Percentiles rank a stretch among this genome's conserved stretches.
Conservation (phyloP, 2,329 filamentous ascomycete species). For the Fusarium oligoseptatum region DNA sequence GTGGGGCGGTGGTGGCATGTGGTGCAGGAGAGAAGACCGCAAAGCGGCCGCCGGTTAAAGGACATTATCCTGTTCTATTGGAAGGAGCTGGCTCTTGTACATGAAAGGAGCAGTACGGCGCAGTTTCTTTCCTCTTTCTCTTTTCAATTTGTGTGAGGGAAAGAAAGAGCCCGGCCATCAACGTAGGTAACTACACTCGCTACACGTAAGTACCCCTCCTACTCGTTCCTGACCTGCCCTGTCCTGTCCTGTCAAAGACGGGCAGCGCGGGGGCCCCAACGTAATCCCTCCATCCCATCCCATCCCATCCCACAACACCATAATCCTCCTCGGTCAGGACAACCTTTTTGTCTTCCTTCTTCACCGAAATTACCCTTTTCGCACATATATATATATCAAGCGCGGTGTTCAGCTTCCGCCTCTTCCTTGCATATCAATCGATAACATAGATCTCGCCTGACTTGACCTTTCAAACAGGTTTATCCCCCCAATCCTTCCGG, state of each 20-base stretch:
- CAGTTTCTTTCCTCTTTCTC: not conserved
- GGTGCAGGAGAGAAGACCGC: conserved; percentile 1
- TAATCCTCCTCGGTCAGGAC: conserved; percentile 19
- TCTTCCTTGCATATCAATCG: not conserved
- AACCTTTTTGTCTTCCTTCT: not conserved
- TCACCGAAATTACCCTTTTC: not conserved
- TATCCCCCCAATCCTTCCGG: not conserved
- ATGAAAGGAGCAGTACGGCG: not conserved
- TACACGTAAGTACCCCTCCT: conserved; percentile 2
- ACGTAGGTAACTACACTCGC: not conserved
- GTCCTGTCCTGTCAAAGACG: not conserved
- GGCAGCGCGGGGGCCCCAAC: conserved; percentile 32
- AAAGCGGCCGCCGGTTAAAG: conserved; percentile 4
- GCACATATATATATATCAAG: not conserved
- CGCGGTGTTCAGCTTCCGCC: not conserved
- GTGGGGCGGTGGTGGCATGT: not conserved
- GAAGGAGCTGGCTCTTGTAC: not conserved
- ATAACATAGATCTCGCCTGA: not conserved
- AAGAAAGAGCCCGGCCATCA: not conserved
- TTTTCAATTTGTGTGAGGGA: not conserved
- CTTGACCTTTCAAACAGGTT: not conserved
- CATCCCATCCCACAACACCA: conserved; percentile 25
- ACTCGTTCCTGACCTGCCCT: conserved; percentile 6
- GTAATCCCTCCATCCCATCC: conserved; percentile 26
- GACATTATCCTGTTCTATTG: not conserved